Percentiles rank a stretch among this genome's conserved stretches.
These are phyloP conservation scores for Ensete ventricosum DNA, from an alignment of 176 grass and related monocot genomes.

Conservation along the genomic window DNA sequence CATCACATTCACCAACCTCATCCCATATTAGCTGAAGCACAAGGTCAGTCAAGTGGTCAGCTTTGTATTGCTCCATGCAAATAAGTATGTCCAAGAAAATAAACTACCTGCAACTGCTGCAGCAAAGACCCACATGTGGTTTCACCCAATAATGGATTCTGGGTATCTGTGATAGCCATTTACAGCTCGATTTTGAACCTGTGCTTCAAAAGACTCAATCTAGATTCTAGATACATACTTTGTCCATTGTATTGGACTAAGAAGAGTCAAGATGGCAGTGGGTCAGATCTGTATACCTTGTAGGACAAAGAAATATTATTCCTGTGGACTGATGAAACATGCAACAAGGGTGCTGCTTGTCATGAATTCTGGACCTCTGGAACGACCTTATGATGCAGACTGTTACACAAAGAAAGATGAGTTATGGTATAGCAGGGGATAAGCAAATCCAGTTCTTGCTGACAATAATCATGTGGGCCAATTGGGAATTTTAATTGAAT, in stretches of 20 bases:
- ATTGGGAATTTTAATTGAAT: too few species aligned
- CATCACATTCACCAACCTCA: conserved; percentile 80
- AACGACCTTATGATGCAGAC: too few species aligned
- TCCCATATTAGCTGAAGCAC: conserved; percentile 86
- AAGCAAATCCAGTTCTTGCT: too few species aligned
- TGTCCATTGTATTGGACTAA: neutral
- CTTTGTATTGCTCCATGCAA: neutral
- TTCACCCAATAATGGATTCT: conserved; percentile 58
- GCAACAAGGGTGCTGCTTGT: neutral
- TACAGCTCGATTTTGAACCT: conserved; percentile 12
- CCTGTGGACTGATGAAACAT: neutral
- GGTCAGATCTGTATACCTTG: neutral
- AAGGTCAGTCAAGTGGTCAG: conserved; percentile 11
- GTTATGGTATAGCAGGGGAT: too few species aligned
- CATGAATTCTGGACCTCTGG: neutral
- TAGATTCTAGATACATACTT: neutral
- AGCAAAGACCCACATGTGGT: conserved; percentile 83
- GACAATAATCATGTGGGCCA: too few species aligned
- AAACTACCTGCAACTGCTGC: conserved; percentile 69
- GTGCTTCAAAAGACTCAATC: conserved; percentile 6
- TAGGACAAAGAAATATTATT: too few species aligned
- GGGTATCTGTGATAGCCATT: conserved; percentile 59
- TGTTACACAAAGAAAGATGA: neutral
- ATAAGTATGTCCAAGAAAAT: neutral
- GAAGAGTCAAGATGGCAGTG: neutral